These are phyloP conservation scores for Ceratocystis variospora DNA, from an alignment of 2,329 filamentous ascomycete species.

Conservation along the genomic window DNA sequence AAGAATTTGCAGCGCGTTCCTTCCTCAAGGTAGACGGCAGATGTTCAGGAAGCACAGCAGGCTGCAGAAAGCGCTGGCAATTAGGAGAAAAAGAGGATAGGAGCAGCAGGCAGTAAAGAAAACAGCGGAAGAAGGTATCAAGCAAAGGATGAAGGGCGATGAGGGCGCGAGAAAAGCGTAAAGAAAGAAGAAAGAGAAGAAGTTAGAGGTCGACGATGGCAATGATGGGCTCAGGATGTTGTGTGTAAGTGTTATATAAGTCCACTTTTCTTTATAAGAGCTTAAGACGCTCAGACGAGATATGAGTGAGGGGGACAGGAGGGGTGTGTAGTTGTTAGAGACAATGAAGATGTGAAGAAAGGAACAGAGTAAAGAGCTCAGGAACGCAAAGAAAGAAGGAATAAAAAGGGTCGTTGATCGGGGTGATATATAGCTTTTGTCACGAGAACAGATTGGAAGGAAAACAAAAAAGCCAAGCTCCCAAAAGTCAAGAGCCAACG, in stretches of 20 bases:
- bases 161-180: not conserved
- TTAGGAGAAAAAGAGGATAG: not conserved
- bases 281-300: not conserved
- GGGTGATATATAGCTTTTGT: conserved; percentile 3
- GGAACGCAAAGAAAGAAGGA: not conserved
- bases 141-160: not conserved
- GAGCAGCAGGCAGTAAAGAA: no score
- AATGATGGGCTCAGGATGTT: not conserved
- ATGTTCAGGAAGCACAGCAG: not conserved
- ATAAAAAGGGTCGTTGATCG: not conserved
- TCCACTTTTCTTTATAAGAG: not conserved
- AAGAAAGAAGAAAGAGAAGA: not conserved
- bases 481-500: not conserved
- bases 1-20: conserved; percentile 7
- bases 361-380: not conserved
- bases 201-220: not conserved
- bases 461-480: not conserved
- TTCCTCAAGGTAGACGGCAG: not conserved
- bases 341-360: not conserved
- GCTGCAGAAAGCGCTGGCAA: not conserved
- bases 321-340: not conserved
- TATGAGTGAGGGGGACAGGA: not conserved
- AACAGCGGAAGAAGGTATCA: no score
- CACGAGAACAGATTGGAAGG: not conserved
- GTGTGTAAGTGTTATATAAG: conserved; percentile 4